phyloP scores from a whole-genome alignment of 2,329 filamentous ascomycete genomes.

The Chrysoporthe puriensis region DNA sequence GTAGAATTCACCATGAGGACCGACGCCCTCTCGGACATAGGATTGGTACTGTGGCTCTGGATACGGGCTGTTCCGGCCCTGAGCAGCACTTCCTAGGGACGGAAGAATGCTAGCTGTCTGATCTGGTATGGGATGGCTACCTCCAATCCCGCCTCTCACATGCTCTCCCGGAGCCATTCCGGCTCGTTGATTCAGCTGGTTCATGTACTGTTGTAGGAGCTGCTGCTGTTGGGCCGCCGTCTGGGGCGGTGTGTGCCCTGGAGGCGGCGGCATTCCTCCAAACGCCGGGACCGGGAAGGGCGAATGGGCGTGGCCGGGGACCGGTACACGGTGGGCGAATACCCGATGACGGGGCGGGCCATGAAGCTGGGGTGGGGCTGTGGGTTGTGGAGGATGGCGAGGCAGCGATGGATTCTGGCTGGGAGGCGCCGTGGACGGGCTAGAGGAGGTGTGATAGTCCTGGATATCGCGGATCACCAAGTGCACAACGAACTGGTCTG shows the following conservation, averaged over 20 bases:
- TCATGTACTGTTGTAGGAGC: slow-evolving; percentile 49
- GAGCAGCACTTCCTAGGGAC: slow-evolving; percentile 32
- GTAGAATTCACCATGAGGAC: slow-evolving; percentile 56
- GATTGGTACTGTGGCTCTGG: slow-evolving; percentile 43
- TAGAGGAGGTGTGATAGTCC: slow-evolving; percentile 36
- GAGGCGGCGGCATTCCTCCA: background rate
- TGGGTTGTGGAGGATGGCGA: slow-evolving; percentile 22
- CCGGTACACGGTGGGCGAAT: slow-evolving; percentile 8
- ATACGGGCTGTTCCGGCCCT: slow-evolving; percentile 38
- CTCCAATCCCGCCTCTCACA: slow-evolving; percentile 44
- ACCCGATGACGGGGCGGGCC: slow-evolving; percentile 3
- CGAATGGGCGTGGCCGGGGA: too few species aligned
- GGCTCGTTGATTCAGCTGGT: slow-evolving; percentile 46
- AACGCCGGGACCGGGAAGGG: too few species aligned
- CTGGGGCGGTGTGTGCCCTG: slow-evolving; percentile 21
- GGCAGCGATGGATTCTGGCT: slow-evolving; percentile 32
- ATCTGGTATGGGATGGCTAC: slow-evolving; percentile 48
- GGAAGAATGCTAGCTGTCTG: slow-evolving; percentile 27
- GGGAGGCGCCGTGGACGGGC: slow-evolving; percentile 31
- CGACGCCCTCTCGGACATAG: slow-evolving; percentile 52
- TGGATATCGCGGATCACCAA: slow-evolving; percentile 51
- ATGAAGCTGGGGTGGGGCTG: slow-evolving; percentile 19
- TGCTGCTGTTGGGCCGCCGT: slow-evolving; percentile 42
- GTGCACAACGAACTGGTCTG: slow-evolving; percentile 56
- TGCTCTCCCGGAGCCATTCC: slow-evolving; percentile 49